Evolutionary conservation across 139 green algal species (phyloP), one percentile per base, ranked within the genome.

Genomic region (Chlamydomonas sp.): DNA sequence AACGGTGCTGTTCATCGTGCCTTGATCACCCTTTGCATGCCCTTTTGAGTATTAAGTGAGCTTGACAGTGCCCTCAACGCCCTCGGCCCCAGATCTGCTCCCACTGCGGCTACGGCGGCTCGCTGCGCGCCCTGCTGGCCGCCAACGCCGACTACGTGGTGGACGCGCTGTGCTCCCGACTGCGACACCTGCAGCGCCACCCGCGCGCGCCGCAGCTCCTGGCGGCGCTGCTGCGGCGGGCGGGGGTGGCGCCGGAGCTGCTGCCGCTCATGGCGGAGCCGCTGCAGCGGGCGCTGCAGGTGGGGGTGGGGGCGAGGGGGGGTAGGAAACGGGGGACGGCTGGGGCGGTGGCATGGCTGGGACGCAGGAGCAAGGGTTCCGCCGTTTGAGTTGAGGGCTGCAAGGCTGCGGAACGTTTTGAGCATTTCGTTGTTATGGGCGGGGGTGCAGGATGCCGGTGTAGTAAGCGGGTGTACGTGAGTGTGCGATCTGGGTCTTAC

Each of bases 101-200:
- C 7, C 89, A 92, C 84, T 93, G 89, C 89, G 94, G 93, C 64
- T 96, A 95, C 78, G 63, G 31, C n/a, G 79, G 75, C 59, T 90
- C 87, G 3, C 80, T 96, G 63, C 31, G 57, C 9, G n/a, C 88
- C 14, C 91, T 98, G 61, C 78, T 98, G 14, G 63, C 78, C 1
- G 85, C 62, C 12, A 98, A 98, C 79, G 93, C 93, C 1, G 95
- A 98, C 85, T 98, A 97, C 79, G 89, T 98, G 5, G 92, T 98
- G 68, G 96, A 98, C 85, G 94, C 91, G 9, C 77, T 97, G 61
- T 97, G 95, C 75, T 74, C 78, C 20, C 92, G 94, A 74, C 91
- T 98, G 80, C 87, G 96, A 10, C 78, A 90, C 69, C 77, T 96
- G 57, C 49, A 77, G 6, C 14, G 49, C 6, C 73, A 96, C 80